Conservation (phyloP, 2,329 filamentous ascomycete genomes). For the Alternaria brassicicola region DNA sequence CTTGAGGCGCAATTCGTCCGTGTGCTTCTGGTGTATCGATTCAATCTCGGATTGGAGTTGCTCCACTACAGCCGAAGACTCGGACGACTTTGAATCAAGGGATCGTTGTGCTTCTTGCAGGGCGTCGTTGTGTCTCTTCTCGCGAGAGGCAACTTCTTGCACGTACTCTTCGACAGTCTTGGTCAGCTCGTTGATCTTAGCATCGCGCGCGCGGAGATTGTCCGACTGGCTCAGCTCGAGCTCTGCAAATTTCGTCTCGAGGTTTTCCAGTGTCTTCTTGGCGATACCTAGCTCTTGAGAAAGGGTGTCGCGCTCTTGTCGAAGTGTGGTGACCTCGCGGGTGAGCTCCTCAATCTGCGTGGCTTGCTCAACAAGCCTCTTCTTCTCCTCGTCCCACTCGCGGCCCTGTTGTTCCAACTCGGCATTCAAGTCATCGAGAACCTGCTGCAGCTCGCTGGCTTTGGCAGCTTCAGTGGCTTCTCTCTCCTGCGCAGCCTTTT, state of each 20-base stretch:
- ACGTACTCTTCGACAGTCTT: conserved; percentile 35
- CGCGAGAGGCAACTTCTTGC: conserved; percentile 26
- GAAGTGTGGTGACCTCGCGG: conserved; percentile 29
- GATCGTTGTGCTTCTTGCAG: conserved; percentile 33
- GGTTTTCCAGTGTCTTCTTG: conserved; percentile 30
- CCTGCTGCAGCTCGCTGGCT: conserved; percentile 44
- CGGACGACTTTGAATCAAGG: conserved; percentile 37
- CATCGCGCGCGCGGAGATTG: conserved; percentile 34
- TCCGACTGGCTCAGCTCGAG: conserved; percentile 39
- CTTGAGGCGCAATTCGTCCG: conserved; percentile 39
- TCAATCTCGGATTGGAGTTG: conserved; percentile 43
- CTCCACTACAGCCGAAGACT: conserved; percentile 39
- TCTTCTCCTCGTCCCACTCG: conserved; percentile 47
- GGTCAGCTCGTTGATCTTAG: conserved; percentile 37
- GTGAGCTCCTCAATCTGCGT: conserved; percentile 35
- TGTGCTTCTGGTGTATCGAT: conserved; percentile 40
- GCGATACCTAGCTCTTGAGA: conserved; percentile 29
- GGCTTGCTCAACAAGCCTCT: conserved; percentile 43
- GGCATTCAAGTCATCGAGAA: conserved; percentile 43
- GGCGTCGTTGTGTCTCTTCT: conserved; percentile 31
- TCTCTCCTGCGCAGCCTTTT: conserved; percentile 38
- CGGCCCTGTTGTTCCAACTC: conserved; percentile 45
- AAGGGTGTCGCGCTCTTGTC: conserved; percentile 34
- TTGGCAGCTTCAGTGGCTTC: conserved; percentile 41
- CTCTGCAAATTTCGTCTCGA: conserved; percentile 37